A percentile compares a stretch with the other conserved stretches of the same genome.
Conservation (phyloP, 2,329 filamentous ascomycete species). For the Trichoderma sp. region DNA sequence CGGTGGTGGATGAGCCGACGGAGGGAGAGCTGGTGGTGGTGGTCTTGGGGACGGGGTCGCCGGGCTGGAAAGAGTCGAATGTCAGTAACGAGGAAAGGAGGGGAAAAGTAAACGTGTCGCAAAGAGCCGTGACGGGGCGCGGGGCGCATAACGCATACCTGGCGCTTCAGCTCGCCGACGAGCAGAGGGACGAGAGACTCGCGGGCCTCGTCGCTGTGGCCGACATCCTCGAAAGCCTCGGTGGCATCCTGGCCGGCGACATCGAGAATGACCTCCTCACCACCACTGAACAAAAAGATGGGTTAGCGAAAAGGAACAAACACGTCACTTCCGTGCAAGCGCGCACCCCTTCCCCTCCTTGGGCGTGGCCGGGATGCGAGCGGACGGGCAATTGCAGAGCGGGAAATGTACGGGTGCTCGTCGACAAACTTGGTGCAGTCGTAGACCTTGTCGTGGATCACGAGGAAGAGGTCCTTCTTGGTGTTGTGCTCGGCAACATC, state of each 20-base stretch:
- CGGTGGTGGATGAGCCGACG: constrained; percentile 53
- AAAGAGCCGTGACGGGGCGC: not conserved
- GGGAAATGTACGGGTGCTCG: constrained; percentile 79
- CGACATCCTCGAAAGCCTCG: constrained; percentile 98
- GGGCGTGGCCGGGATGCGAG: too few species aligned
- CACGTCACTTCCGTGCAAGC: not conserved
- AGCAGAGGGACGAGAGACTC: constrained; percentile 82
- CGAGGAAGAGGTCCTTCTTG: constrained; percentile 91
- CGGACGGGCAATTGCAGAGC: too few species aligned
- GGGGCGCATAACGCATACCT: constrained; percentile 56
- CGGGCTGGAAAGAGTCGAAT: constrained; percentile 54
- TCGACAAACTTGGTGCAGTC: constrained; percentile 86
- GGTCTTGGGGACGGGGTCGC: constrained; percentile 74
- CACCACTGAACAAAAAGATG: constrained; percentile 65
- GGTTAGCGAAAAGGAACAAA: not conserved
- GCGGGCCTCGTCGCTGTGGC: constrained; percentile 96
- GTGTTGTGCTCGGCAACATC: constrained; percentile 83
- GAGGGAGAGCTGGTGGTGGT: constrained; percentile 52
- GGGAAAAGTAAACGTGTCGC: constrained; percentile 7
- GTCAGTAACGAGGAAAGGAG: constrained; percentile 4
- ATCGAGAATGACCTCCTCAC: constrained; percentile 96
- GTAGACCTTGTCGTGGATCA: constrained; percentile 98
- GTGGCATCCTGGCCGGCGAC: constrained; percentile 95
- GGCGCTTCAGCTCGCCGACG: constrained; percentile 77
- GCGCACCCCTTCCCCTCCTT: not conserved